Base-by-base conservation (phyloP, 2,329 filamentous ascomycete genomes). In the Cladosporium sp. region DNA sequence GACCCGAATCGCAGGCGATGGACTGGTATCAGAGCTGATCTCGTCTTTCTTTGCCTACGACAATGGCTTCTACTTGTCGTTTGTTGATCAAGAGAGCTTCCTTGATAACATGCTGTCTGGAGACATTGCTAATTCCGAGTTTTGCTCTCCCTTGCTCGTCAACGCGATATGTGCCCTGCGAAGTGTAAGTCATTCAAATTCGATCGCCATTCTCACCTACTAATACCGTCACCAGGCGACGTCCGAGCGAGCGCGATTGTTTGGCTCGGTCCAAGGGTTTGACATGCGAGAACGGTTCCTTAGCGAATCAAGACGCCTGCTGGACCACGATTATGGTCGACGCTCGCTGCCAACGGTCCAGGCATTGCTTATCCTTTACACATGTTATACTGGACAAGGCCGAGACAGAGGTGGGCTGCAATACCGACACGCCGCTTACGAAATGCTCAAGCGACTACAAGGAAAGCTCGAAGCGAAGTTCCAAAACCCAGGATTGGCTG, bases 101-200 rank as follows among this genome's bases (percentile, higher is more conserved):
- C 60, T 63, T 30, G 60, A 63, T 10, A 36, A 63, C 18, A 63
- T 63, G 60, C 32, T 46, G 21, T 25, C 60, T 23, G 60, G 60
- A 10, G 48, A 63, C 23, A 28, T 32, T 28, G 60, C 39, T 6
- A 56, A 43, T 8, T 32, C 60, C 23, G 49, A 56, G 16, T 63
- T 63, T 11, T 63, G 60, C 26, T 78, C 76, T 11, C 74, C 76
- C 5, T 73, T 78, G 10, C 63, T 78, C 25, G 76, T 79, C 4
- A 77, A 78, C 62, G 71, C 70, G 1, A 75, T 79, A n/a, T 63
- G 60, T 46, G 60, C 60, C 5, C 34, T 63, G 11, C 60, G 60
- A 28, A 56, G 60, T 30, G 60, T 63, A 63, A 63, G 60, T 43
- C 1, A 8, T n/a, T 1, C 36, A 58, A 13, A 13, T 18, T 21